These are phyloP conservation scores for Fraxinus excelsior DNA, from an alignment of 257 asterid genomes.

Conservation along the genomic window DNA sequence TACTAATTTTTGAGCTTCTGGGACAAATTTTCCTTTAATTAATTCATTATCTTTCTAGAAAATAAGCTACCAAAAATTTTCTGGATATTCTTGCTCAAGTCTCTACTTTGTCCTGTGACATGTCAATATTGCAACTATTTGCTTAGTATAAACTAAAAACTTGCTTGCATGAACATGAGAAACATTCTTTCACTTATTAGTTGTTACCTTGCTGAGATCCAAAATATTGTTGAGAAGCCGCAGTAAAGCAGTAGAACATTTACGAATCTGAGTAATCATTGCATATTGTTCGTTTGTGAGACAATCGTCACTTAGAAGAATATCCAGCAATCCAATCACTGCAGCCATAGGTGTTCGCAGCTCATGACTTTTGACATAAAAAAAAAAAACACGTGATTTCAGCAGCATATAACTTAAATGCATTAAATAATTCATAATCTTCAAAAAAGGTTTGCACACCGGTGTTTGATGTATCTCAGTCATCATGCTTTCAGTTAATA, in stretches of 20 bases:
- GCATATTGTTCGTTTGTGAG: conserved; percentile 78
- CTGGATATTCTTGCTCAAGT: background rate
- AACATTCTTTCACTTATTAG: conserved; percentile 1
- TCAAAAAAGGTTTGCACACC: background rate
- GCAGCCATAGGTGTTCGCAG: conserved; percentile 99
- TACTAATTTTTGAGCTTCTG: background rate
- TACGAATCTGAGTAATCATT: conserved; percentile 84
- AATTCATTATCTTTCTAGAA: background rate
- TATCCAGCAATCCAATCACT: conserved; percentile 90
- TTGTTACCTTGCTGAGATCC: conserved; percentile 88
- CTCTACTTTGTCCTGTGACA: background rate
- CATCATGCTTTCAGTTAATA: background rate
- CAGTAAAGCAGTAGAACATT: conserved; percentile 85
- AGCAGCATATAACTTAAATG: background rate
- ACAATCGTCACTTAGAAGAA: conserved; percentile 75
- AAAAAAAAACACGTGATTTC: conserved; percentile 16
- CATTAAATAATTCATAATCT: conserved; percentile 5
- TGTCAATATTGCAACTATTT: background rate
- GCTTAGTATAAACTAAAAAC: too few species aligned
- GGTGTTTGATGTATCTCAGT: background rate
- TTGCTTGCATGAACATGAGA: background rate
- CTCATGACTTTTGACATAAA: conserved; percentile 62
- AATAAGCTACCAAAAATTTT: background rate
- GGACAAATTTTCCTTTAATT: background rate
- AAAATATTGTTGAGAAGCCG: conserved; percentile 87